Conservation (phyloP, 2,329 filamentous ascomycete species). For the Monascus ruber region DNA sequence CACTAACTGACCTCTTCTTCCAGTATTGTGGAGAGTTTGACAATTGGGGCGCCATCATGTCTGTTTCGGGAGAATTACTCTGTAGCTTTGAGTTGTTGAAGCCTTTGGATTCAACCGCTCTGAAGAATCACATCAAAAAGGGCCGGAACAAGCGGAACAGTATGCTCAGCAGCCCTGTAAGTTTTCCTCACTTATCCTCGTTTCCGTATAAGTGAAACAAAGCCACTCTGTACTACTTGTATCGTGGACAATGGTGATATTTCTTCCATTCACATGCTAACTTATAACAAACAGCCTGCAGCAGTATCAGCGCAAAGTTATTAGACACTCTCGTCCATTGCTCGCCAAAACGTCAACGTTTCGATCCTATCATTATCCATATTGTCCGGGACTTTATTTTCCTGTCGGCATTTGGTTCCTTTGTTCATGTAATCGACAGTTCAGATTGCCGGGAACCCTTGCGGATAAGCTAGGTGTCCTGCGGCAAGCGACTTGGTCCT, state of each 20-base stretch:
- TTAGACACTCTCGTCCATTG: slow-evolving; percentile 12
- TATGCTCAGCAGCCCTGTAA: slow-evolving; percentile 91
- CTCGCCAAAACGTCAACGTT: slow-evolving; percentile 10
- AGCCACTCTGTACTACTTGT: slow-evolving; percentile 9
- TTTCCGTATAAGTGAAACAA: slow-evolving; percentile 12
- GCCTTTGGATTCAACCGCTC: slow-evolving; percentile 83
- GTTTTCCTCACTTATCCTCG: slow-evolving; percentile 30
- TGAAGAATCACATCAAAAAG: slow-evolving; percentile 99
- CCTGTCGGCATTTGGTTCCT: background rate
- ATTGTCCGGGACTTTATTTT: background rate
- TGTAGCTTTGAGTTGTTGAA: slow-evolving; percentile 97
- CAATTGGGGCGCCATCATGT: slow-evolving; percentile 99
- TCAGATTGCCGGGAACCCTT: too few species aligned
- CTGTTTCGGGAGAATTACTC: slow-evolving; percentile 80
- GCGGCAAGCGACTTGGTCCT: slow-evolving; percentile 1
- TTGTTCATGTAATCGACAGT: background rate
- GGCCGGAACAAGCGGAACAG: slow-evolving; percentile 86
- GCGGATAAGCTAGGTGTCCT: too few species aligned
- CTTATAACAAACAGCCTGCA: slow-evolving; percentile 25
- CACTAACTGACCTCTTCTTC: slow-evolving; percentile 13
- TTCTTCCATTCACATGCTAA: slow-evolving; percentile 6
- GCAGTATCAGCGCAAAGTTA: slow-evolving; percentile 36
- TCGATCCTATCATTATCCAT: slow-evolving; percentile 10
- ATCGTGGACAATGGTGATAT: background rate
- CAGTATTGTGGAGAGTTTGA: slow-evolving; percentile 98